phyloP scores from a whole-genome alignment of 805 yeast genomes.

The Scheffersomyces amazonensis region DNA sequence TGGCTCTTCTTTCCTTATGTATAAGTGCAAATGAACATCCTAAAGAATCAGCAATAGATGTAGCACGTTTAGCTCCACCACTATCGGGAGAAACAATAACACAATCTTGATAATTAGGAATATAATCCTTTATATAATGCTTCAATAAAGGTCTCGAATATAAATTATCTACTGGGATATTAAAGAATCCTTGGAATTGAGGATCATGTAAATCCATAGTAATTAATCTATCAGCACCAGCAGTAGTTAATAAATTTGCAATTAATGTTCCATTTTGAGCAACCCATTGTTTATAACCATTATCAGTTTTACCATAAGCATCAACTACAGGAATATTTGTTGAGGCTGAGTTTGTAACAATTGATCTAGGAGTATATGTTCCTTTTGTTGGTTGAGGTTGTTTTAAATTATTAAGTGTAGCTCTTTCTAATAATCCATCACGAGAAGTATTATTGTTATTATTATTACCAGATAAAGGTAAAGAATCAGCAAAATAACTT shows the following conservation, averaged over 20 bases:
- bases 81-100: slow-evolving; percentile 97
- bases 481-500: slow-evolving; percentile 2
- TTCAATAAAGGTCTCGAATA: slow-evolving; percentile 86
- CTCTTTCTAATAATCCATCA: slow-evolving; percentile 7
- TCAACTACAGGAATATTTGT: slow-evolving; percentile 31
- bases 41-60: slow-evolving; percentile 86
- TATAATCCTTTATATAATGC: slow-evolving; percentile 72
- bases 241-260: slow-evolving; percentile 81
- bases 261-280: slow-evolving; percentile 92
- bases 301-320: slow-evolving; percentile 40
- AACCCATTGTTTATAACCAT: slow-evolving; percentile 91
- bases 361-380: slow-evolving; percentile 18
- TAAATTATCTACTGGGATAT: slow-evolving; percentile 92
- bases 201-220: slow-evolving; percentile 99
- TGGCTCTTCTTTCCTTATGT: slow-evolving; percentile 83
- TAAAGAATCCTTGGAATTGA: slow-evolving; percentile 96
- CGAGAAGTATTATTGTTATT: not conserved
- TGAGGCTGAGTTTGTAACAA: slow-evolving; percentile 31
- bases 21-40: slow-evolving; percentile 90
- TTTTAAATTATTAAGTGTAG: slow-evolving; percentile 4
- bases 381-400: slow-evolving; percentile 7
- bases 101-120: slow-evolving; percentile 78
- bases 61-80: slow-evolving; percentile 98
- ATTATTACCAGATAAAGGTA: not conserved
- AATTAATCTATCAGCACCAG: slow-evolving; percentile 95